phyloP scores from a whole-genome alignment of 31 red algal genomes.

The Odonthalia washingtoniensis region DNA sequence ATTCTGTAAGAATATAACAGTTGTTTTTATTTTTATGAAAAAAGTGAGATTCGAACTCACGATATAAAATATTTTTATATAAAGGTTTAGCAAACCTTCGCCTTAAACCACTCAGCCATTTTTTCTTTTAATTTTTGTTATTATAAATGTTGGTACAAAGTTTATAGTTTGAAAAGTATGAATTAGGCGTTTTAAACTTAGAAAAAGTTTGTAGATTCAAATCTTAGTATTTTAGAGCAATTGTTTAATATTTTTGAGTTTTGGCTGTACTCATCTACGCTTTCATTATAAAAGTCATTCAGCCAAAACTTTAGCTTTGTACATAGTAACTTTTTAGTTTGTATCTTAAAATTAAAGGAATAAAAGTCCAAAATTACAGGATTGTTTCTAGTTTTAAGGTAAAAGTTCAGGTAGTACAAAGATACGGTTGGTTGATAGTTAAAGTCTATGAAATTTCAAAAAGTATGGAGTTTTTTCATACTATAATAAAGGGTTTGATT shows the following conservation, averaged over 20 bases:
- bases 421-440: neutral
- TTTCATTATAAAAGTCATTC: neutral
- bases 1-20: no score
- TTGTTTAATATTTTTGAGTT: neutral
- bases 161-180: no score
- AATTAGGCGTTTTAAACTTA: no score
- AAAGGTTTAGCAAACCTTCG: no score
- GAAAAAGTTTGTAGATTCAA: neutral
- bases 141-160: no score
- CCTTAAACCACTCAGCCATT: no score
- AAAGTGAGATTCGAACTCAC: no score
- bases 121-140: no score
- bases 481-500: neutral
- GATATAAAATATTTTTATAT: no score
- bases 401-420: no score
- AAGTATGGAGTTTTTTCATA: neutral
- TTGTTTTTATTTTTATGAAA: no score
- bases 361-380: neutral
- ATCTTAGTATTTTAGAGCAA: neutral
- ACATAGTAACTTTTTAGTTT: neutral
- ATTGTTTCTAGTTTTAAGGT: neutral
- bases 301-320: neutral
- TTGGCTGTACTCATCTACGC: neutral
- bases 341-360: neutral
- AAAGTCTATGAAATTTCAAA: neutral